phyloP scores from a whole-genome alignment of 2,329 filamentous ascomycete species.

The Pseudogymnoascus sp. region DNA sequence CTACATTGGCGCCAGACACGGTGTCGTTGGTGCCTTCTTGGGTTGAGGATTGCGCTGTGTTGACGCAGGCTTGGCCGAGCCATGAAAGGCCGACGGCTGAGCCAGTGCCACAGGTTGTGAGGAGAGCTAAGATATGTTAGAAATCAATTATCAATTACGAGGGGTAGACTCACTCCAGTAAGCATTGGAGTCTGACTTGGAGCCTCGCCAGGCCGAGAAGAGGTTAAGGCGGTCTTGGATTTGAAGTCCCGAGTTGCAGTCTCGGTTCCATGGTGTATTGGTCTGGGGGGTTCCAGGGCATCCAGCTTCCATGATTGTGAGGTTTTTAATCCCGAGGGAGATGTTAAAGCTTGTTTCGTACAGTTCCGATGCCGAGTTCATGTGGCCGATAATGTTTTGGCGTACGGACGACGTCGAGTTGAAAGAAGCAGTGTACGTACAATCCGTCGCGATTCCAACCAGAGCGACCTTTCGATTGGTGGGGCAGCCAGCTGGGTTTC shows the following conservation, averaged over 20 bases:
- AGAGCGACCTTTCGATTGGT: constrained; percentile 84
- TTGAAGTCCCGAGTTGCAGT: constrained; percentile 52
- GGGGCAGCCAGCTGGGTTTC: constrained; percentile 75
- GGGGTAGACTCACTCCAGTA: constrained; percentile 88
- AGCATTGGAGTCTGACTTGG: constrained; percentile 69
- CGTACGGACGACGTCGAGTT: constrained; percentile 55
- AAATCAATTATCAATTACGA: constrained; percentile 43
- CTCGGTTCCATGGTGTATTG: constrained; percentile 75
- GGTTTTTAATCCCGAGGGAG: constrained; percentile 77
- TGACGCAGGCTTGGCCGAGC: constrained; percentile 76
- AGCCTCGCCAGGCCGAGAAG: constrained; percentile 83
- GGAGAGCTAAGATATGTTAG: constrained; percentile 43
- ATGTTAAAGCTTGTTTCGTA: constrained; percentile 95
- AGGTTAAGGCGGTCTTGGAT: constrained; percentile 75
- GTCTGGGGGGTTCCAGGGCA: constrained; percentile 64
- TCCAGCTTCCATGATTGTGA: constrained; percentile 65
- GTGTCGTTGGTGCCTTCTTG: constrained; percentile 53
- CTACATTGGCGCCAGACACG: constrained; percentile 80
- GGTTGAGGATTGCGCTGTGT: constrained; percentile 45
- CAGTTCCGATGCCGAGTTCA: constrained; percentile 78
- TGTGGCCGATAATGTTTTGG: constrained; percentile 68
- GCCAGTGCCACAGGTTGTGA: constrained; percentile 64
- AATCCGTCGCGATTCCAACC: constrained; percentile 87
- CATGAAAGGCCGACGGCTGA: constrained; percentile 86
- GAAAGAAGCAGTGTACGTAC: constrained; percentile 72